phyloP scores from a whole-genome alignment of 129 eudicot genomes.

The Helianthus tuberosus region DNA sequence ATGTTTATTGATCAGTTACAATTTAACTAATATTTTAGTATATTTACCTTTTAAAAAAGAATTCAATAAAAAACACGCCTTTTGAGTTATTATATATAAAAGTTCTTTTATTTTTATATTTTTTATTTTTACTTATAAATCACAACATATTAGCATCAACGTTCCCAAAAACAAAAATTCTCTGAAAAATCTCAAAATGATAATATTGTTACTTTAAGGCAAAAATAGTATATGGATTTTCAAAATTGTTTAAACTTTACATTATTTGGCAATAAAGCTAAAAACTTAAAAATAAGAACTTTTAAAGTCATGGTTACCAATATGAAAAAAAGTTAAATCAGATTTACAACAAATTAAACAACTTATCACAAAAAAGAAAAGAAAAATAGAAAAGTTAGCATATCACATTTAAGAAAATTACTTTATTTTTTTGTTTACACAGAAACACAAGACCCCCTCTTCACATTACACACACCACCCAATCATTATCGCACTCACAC shows the following conservation, averaged over 20 bases:
- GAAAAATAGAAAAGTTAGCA: background rate
- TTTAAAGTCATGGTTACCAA: too few species aligned
- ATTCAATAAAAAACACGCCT: too few species aligned
- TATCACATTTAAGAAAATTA: background rate
- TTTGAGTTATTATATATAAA: too few species aligned
- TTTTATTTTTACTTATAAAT: background rate
- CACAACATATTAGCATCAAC: background rate
- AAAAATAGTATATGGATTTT: background rate
- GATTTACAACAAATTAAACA: too few species aligned
- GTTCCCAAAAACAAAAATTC: background rate
- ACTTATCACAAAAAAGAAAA: too few species aligned
- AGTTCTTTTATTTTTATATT: too few species aligned
- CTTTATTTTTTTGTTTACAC: background rate
- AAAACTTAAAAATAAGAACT: background rate
- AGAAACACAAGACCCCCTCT: background rate
- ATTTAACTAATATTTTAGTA: too few species aligned
- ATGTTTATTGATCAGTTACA: too few species aligned
- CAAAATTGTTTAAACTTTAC: background rate
- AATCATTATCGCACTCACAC: constrained; percentile 37
- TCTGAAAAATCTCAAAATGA: background rate
- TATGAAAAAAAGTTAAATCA: too few species aligned
- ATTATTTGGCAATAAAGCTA: background rate
- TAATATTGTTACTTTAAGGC: too few species aligned
- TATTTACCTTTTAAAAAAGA: too few species aligned
- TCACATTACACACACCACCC: constrained; percentile 36